phyloP scores from a whole-genome alignment of 495 filamentous ascomycete genomes.

The Rhypophila decipiens region DNA sequence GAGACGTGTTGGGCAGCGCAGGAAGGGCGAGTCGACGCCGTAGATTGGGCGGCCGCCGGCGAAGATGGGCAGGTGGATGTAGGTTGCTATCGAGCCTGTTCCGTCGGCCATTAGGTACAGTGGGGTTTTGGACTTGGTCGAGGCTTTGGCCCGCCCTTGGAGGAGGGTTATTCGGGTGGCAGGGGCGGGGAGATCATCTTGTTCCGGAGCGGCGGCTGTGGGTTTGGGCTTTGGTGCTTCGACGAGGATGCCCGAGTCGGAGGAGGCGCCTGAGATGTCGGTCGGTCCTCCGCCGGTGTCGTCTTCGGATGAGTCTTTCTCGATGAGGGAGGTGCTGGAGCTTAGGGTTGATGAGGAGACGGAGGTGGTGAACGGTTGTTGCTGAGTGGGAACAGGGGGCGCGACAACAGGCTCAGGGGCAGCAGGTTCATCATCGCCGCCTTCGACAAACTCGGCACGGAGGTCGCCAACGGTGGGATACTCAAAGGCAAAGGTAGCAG shows the following conservation, averaged over 20 bases:
- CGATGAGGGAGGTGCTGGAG: too few relatives aligned
- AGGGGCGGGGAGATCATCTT: neutral
- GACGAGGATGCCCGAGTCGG: too few relatives aligned
- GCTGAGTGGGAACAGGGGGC: too few relatives aligned
- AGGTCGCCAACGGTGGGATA: conserved; percentile 47
- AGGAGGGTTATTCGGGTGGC: conserved; percentile 37
- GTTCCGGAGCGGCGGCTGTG: neutral
- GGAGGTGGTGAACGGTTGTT: too few relatives aligned
- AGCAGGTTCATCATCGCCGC: too few relatives aligned
- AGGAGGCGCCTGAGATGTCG: too few relatives aligned
- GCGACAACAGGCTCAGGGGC: too few relatives aligned
- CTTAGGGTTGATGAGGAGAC: too few relatives aligned
- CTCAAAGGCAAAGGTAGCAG: conserved; percentile 39
- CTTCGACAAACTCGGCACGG: conserved; percentile 28
- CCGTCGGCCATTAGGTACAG: conserved; percentile 68
- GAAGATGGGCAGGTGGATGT: conserved; percentile 40
- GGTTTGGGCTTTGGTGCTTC: too few relatives aligned
- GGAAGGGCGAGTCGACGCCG: conserved; percentile 56
- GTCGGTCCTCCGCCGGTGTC: too few relatives aligned
- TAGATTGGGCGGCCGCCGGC: conserved; percentile 37
- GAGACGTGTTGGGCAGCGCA: conserved; percentile 35
- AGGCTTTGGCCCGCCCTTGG: conserved; percentile 55
- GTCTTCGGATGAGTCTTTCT: too few relatives aligned
- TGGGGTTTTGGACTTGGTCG: conserved; percentile 45
- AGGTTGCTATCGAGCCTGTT: conserved; percentile 55